phyloP scores from a whole-genome alignment of 2,329 filamentous ascomycete genomes.

The Lachnellula hyalina region DNA sequence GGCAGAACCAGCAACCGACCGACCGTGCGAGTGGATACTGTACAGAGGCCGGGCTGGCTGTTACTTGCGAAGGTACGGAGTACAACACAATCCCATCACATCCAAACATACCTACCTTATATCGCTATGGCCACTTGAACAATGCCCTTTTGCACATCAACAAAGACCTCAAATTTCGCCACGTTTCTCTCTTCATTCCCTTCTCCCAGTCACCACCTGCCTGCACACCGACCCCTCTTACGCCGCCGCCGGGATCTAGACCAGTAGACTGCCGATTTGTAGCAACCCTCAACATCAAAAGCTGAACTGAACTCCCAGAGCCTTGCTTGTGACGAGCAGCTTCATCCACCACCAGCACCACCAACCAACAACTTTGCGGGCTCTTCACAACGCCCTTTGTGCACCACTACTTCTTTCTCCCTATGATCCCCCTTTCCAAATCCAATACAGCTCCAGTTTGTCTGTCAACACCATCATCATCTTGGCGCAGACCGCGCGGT shows the following conservation, averaged over 20 bases:
- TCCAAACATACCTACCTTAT: too few species aligned
- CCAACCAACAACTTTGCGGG: slow-evolving; percentile 6
- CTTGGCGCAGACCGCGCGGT: slow-evolving; percentile 27
- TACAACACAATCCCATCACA: too few species aligned
- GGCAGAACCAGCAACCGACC: too few species aligned
- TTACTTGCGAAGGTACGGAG: too few species aligned
- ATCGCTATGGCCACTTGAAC: too few species aligned
- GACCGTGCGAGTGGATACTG: too few species aligned
- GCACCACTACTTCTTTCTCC: slow-evolving; percentile 1
- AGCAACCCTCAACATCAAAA: slow-evolving; percentile 6
- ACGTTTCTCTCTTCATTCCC: background rate
- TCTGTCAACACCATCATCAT: slow-evolving; percentile 19
- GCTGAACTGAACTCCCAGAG: slow-evolving; percentile 19
- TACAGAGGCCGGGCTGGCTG: too few species aligned
- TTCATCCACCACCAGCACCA: background rate
- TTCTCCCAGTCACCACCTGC: background rate
- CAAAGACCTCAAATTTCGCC: too few species aligned
- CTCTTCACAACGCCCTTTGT: background rate
- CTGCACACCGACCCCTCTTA: background rate
- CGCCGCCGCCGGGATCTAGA: too few species aligned
- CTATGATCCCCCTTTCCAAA: slow-evolving; percentile 17
- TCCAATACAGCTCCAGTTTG: slow-evolving; percentile 9
- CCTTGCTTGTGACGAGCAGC: slow-evolving; percentile 27
- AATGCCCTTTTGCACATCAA: too few species aligned
- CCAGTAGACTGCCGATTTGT: background rate